phyloP scores from a whole-genome alignment of 768 basidiomycete genomes.

The Hygrocybe punicea region DNA sequence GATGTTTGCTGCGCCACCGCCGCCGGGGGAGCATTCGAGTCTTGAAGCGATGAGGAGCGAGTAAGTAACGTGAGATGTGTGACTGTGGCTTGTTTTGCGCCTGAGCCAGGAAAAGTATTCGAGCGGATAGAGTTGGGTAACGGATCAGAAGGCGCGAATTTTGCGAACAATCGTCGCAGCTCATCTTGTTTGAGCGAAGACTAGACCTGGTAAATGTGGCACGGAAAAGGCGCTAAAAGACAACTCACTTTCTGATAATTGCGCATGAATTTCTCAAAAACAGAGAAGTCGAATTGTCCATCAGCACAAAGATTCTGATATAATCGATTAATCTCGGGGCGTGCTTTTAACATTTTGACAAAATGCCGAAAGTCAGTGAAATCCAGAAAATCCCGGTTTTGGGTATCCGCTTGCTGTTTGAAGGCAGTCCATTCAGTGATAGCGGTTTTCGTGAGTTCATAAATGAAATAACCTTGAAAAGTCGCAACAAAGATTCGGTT shows the following conservation, averaged over 20 bases:
- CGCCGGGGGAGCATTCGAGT: neutral
- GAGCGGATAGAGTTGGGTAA: constrained; percentile 1
- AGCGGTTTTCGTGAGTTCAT: neutral
- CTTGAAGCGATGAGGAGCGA: neutral
- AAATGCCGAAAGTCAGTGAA: constrained; percentile 79
- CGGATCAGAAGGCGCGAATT: constrained; percentile 27
- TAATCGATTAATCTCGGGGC: constrained; percentile 74
- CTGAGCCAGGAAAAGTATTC: neutral
- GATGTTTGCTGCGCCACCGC: neutral
- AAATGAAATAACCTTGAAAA: constrained; percentile 51
- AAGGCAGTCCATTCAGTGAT: neutral
- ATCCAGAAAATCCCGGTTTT: constrained; percentile 58
- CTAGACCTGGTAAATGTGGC: constrained; percentile 21
- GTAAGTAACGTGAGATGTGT: neutral
- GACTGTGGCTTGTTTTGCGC: neutral
- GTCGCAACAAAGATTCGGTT: constrained; percentile 47
- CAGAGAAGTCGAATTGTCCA: constrained; percentile 40
- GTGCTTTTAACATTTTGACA: constrained; percentile 76
- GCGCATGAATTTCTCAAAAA: constrained; percentile 46
- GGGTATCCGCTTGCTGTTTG: constrained; percentile 61
- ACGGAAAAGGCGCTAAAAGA: neutral
- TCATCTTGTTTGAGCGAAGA: constrained; percentile 33
- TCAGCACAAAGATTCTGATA: constrained; percentile 42
- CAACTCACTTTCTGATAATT: constrained; percentile 41
- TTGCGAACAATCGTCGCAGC: constrained; percentile 35